Evolutionary conservation across 805 yeast genomes (phyloP), one percentile per base, ranked within the genome.

Genomic region (Suhomyces tanzawaensis): DNA sequence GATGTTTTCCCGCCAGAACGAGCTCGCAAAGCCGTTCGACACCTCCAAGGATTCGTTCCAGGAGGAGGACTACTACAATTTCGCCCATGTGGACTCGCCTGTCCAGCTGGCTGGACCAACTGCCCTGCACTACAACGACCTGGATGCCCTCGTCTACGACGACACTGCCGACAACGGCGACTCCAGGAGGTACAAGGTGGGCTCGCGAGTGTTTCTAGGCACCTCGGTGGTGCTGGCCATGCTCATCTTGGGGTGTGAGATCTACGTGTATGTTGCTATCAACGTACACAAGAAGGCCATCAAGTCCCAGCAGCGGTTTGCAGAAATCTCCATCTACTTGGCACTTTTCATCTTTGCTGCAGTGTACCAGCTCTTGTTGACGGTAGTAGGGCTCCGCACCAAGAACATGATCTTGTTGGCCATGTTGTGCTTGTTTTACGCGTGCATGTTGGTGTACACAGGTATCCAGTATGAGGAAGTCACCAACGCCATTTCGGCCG

Each of bases 321-420:
- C 54, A 27, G 59, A 66, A 42, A 45, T 66, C 40, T 55, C 66
- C 27, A 70, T 73, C 14, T 72, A 62, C 47, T 51, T 74, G 39
- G 72, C 77, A 2, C 55, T 73, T n/a, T 72, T 71, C 48, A 67
- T 71, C 24, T 73, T 74, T 47, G 74, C 76, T 4, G 69, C 62
- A 21, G 23, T 71, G 5, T 73, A 62, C 48, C 77, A 71, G 40
- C 51, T 69, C 16, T 35, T 59, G 3, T 51, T 73, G 27, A 56
- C 74, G 2, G 37, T 52, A 9, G 55, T 70, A 17, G 76, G 74
- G 3, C 49, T 74, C 7, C 41, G 48, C 28, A 52, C 65, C 14
- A 58, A 66, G 42, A 72, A 72, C 45, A 60, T 71, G 48, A 55
- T 65, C 39, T 55, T 68, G 13, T 46, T 71, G n/a, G 37, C 64